Conservation (phyloP, 768 basidiomycete genomes). For the Mycena belliarum region DNA sequence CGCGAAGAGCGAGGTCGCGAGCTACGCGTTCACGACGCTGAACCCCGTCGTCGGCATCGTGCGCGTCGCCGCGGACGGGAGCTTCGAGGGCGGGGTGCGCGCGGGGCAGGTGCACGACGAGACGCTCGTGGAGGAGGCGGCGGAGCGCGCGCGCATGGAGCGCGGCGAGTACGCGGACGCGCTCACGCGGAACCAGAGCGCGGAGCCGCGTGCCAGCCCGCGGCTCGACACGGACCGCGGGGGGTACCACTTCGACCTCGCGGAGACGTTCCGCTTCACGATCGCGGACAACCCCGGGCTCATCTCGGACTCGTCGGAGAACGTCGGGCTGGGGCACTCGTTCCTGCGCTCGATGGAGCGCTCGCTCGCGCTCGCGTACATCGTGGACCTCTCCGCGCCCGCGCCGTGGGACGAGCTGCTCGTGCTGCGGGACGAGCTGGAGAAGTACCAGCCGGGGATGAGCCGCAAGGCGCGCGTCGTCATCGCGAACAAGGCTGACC, state of each 20-base stretch:
- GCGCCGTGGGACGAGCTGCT: constrained; percentile 78
- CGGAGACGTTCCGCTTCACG: constrained; percentile 86
- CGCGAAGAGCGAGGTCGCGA: constrained; percentile 82
- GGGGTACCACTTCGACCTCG: constrained; percentile 57
- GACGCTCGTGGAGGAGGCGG: constrained; percentile 56
- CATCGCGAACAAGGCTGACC: constrained; percentile 93
- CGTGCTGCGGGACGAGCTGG: constrained; percentile 78
- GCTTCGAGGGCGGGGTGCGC: constrained; percentile 62
- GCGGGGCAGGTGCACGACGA: constrained; percentile 62
- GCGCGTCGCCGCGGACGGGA: constrained; percentile 77
- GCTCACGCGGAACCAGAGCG: constrained; percentile 50
- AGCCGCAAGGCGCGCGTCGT: constrained; percentile 77
- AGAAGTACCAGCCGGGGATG: constrained; percentile 79
- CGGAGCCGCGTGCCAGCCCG: constrained; percentile 13
- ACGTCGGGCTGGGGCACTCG: constrained; percentile 90
- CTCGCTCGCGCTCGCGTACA: constrained; percentile 86
- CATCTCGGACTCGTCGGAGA: constrained; percentile 79
- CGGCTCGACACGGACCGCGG: constrained; percentile 26
- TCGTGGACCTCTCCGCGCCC: constrained; percentile 80
- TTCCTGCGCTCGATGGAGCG: constrained; percentile 94
- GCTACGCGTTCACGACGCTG: constrained; percentile 93
- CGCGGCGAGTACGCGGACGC: constrained; percentile 54
- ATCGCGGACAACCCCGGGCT: constrained; percentile 97
- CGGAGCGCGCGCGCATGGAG: constrained; percentile 46
- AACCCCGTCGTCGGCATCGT: constrained; percentile 94